Conservation (phyloP, 2,329 filamentous ascomycete species). For the Lasiodiplodia theobromae region DNA sequence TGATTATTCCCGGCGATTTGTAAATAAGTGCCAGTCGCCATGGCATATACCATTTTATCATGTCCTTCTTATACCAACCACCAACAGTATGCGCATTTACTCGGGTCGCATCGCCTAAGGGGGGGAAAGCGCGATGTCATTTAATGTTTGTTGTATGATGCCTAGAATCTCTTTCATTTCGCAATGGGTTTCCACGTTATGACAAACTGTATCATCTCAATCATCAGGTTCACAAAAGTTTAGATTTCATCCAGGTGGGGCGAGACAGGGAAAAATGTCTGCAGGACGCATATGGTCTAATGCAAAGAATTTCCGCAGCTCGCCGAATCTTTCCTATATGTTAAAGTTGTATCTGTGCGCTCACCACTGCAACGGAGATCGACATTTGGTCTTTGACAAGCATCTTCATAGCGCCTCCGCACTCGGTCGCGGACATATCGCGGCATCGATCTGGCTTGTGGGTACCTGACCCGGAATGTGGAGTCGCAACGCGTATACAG, state of each 20-base stretch:
- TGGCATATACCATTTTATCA: background rate
- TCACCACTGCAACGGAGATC: background rate
- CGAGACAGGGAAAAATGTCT: background rate
- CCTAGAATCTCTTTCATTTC: background rate
- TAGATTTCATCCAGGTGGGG: background rate
- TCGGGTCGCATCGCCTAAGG: background rate
- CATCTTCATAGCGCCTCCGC: background rate
- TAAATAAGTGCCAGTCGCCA: background rate
- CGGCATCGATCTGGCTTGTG: background rate
- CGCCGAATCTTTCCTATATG: background rate
- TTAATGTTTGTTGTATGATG: conserved; percentile 16
- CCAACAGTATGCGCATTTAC: background rate
- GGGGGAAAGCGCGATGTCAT: background rate
- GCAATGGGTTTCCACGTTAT: background rate
- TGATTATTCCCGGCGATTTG: background rate
- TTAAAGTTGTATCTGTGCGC: background rate
- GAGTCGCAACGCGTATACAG: background rate
- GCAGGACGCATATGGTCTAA: background rate
- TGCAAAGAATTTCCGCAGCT: background rate
- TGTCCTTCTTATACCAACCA: conserved; percentile 8
- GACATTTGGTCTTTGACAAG: background rate
- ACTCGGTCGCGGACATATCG: background rate
- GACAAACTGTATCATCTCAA: background rate
- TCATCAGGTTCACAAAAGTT: background rate
- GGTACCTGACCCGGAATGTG: background rate